Conservation (phyloP, 441 rosid species). For the Metrosideros polymorpha region DNA sequence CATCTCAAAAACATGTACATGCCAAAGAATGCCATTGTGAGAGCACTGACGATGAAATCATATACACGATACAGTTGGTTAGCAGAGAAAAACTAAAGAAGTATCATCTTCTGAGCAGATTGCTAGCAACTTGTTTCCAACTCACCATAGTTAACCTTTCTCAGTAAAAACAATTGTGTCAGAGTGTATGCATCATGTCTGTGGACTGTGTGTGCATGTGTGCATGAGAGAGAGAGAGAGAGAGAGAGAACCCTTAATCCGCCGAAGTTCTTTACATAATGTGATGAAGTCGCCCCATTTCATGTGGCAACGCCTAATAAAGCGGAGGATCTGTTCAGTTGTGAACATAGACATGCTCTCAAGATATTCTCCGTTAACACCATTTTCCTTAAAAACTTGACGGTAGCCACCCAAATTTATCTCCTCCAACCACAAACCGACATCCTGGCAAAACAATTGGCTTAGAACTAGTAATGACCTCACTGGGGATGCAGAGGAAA, state of each 20-base stretch:
- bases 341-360: constrained; percentile 99
- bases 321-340: constrained; percentile 94
- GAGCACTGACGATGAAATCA: neutral
- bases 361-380: constrained; percentile 92
- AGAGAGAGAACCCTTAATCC: constrained; percentile 70
- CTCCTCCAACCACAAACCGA: constrained; percentile 95
- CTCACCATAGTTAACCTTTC: neutral
- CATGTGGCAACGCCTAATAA: constrained; percentile 99
- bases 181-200: neutral
- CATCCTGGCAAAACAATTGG: constrained; percentile 50
- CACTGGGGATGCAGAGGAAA: neutral
- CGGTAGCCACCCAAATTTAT: constrained; percentile 91
- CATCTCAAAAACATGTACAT: neutral
- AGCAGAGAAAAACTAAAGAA: neutral
- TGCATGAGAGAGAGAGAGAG: neutral
- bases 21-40: neutral
- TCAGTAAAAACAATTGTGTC: neutral
- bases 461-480: neutral
- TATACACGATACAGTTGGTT: neutral
- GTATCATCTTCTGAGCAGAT: neutral
- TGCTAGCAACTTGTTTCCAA: neutral
- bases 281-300: constrained; percentile 99
- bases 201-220: neutral
- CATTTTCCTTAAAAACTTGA: constrained; percentile 79
- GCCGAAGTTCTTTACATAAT: constrained; percentile 92